Evolutionary conservation across 2,329 filamentous ascomycete species (phyloP).

Genomic region (Claviceps sp.): DNA sequence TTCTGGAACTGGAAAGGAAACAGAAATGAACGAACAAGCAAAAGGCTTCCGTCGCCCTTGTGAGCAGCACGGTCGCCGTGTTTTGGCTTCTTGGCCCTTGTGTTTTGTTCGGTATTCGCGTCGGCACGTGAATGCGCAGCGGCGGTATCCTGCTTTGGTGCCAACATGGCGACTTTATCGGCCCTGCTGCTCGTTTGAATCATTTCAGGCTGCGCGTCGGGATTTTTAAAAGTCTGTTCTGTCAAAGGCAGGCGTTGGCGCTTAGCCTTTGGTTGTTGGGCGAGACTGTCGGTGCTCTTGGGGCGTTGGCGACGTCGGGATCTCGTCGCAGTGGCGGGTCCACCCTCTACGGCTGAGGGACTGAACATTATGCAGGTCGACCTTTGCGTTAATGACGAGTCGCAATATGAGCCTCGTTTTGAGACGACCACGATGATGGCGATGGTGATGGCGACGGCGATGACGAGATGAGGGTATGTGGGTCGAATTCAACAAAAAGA

Average conservation of each 20-base stretch:
- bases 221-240: constrained; percentile 42
- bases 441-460: not conserved
- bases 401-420: constrained; percentile 1
- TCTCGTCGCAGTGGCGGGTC: constrained; percentile 42
- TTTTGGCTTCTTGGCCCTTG: constrained; percentile 50
- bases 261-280: constrained; percentile 49
- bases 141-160: constrained; percentile 29
- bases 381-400: not conserved
- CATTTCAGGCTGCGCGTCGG: constrained; percentile 37
- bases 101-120: constrained; percentile 39
- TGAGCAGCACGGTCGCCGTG: constrained; percentile 43
- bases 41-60: constrained; percentile 53
- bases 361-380: constrained; percentile 41
- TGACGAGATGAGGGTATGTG: too few relatives aligned
- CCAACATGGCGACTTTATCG: constrained; percentile 31
- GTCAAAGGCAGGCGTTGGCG: constrained; percentile 44
- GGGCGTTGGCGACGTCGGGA: constrained; percentile 50
- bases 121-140: constrained; percentile 27
- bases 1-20: not conserved
- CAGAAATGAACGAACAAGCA: constrained; percentile 12
- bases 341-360: constrained; percentile 35
- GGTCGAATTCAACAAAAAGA: not conserved
- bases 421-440: not conserved
- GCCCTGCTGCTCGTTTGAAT: constrained; percentile 35
- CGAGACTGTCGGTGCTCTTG: constrained; percentile 37